These are phyloP conservation scores for Fagus sylvatica DNA, from an alignment of 306 rosid species.

Conservation along the genomic window DNA sequence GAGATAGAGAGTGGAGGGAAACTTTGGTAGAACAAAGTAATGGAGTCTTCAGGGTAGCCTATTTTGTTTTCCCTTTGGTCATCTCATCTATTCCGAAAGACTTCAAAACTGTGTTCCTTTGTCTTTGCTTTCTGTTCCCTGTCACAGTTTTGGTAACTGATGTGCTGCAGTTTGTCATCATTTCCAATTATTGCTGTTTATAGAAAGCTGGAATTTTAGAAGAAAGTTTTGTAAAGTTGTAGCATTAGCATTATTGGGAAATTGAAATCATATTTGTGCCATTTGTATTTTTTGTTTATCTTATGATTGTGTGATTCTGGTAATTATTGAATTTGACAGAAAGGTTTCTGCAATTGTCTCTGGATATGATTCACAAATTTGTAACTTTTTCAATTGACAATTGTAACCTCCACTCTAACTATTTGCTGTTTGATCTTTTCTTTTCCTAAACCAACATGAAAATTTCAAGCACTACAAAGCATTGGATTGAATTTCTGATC, in stretches of 20 bases:
- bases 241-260: constrained; percentile 24
- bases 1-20: constrained; percentile 32
- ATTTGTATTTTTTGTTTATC: constrained; percentile 1
- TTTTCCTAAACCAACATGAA: background rate
- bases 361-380: background rate
- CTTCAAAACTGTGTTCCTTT: constrained; percentile 28
- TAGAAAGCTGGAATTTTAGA: constrained; percentile 30
- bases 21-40: constrained; percentile 17
- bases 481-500: background rate
- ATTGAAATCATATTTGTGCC: constrained; percentile 3
- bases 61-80: constrained; percentile 16
- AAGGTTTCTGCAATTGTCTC: background rate
- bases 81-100: constrained; percentile 22
- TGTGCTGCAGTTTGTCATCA: constrained; percentile 34
- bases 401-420: background rate
- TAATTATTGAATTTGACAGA: background rate
- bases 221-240: constrained; percentile 29
- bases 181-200: constrained; percentile 27
- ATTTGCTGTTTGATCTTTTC: background rate
- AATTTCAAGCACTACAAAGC: background rate
- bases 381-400: background rate
- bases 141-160: constrained; percentile 52
- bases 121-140: constrained; percentile 24
- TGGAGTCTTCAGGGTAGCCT: constrained; percentile 27
- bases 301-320: background rate